Base-by-base conservation (phyloP, 192 early-diverging fungal genomes). In the Coemansia sp. region DNA sequence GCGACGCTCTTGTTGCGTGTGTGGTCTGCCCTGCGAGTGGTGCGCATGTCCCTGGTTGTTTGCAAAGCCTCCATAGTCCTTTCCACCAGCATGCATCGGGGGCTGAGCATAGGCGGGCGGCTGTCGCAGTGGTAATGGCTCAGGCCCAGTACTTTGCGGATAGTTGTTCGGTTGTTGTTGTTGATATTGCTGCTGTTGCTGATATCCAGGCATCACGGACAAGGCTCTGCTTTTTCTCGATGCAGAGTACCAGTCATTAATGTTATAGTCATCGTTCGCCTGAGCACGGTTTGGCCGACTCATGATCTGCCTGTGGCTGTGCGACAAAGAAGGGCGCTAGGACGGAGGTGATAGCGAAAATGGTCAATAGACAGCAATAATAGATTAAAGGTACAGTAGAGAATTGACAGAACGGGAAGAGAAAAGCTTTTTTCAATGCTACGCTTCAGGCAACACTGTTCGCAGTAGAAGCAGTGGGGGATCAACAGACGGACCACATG, bases 201-300 rank as follows among this genome's bases (percentile, higher is more conserved):
- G 68, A 8, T 28, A 62, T 4, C 56, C 70, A 11, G 68, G 41
- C 63, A 64, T 60, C 16, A 62, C 58, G 0, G 73, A 69, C n/a
- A 68, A 25, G n/a, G 63, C 63, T 10, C 38, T 52, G 55, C 73
- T 81, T 14, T 72, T 66, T 64, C 78, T 59, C 14, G 73, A 66
- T 18, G 78, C 78, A 9, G 62, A 52, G 38, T 81, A 72, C 73
- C 73, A 81, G 61, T 72, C 73, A 34, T 47, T 20, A n/a, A 69
- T 61, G 43, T 72, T 58, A 26, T 75, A 70, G 8, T 64, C 70
- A 53, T 69, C 64, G 53, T 74, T 64, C 5, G 52, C 47, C 21
- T 66, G 53, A 35, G 53, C 69, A 3, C 64, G 66, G 55, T 57
- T 60, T 37, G 47, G 47, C 21, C 34, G 23, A n/a, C 25, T 57